Conservation (phyloP, 2,329 filamentous ascomycete species). For the Lasiodiplodia sp. region DNA sequence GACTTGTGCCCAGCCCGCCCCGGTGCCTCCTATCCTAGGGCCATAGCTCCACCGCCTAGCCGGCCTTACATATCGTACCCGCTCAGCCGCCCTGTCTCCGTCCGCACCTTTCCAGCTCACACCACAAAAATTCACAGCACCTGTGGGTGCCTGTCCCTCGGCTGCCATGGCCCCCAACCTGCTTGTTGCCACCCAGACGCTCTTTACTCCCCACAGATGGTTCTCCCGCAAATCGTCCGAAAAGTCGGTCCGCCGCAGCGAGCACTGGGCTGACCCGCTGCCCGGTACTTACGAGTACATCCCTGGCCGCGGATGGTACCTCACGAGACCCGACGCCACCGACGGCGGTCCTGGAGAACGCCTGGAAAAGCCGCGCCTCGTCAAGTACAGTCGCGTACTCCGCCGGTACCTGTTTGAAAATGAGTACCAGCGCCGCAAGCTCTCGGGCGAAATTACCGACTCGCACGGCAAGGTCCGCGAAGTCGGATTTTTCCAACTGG, state of each 20-base stretch:
- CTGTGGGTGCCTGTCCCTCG: neutral
- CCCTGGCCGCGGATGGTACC: slow-evolving; percentile 59
- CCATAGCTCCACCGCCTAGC: slow-evolving; percentile 17
- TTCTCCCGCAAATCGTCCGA: slow-evolving; percentile 50
- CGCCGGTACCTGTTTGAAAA: slow-evolving; percentile 57
- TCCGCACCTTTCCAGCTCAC: slow-evolving; percentile 11
- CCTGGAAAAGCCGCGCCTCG: slow-evolving; percentile 41
- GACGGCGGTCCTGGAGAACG: slow-evolving; percentile 39
- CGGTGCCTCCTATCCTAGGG: slow-evolving; percentile 7
- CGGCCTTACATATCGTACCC: slow-evolving; percentile 10
- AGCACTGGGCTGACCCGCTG: slow-evolving; percentile 57
- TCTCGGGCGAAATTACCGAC: slow-evolving; percentile 49
- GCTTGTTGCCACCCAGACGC: slow-evolving; percentile 56
- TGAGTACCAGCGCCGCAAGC: slow-evolving; percentile 57
- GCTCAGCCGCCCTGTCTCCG: neutral
- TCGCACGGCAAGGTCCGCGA: slow-evolving; percentile 47
- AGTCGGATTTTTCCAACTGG: slow-evolving; percentile 58
- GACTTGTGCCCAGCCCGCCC: neutral
- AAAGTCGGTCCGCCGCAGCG: slow-evolving; percentile 50
- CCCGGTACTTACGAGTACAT: slow-evolving; percentile 59
- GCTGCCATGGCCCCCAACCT: slow-evolving; percentile 58
- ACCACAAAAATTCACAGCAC: slow-evolving; percentile 14
- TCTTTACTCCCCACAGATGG: slow-evolving; percentile 59
- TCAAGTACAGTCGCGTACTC: slow-evolving; percentile 58
- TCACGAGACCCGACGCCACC: slow-evolving; percentile 51